Evolutionary conservation across 1,284 basidiomycete genomes (phyloP).

Genomic region (Tilletia horrida): DNA sequence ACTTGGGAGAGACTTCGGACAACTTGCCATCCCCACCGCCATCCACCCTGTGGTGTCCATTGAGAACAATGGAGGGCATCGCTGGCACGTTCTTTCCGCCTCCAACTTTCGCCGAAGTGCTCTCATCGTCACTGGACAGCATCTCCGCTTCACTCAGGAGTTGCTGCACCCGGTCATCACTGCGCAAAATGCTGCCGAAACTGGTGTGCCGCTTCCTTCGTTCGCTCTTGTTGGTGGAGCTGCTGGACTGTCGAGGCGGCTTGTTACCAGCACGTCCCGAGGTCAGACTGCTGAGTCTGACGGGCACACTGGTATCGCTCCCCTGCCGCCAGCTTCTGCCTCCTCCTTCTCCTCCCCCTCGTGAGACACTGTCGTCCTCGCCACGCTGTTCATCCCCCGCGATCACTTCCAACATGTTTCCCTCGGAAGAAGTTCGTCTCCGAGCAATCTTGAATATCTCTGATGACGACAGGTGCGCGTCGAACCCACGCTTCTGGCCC

Average conservation of each 20-base stretch:
- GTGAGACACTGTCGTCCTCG: background rate
- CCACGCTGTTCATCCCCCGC: background rate
- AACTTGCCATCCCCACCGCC: background rate
- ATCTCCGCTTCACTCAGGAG: background rate
- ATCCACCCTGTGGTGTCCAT: background rate
- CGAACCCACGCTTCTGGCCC: slow-evolving; percentile 6
- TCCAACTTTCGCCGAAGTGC: background rate
- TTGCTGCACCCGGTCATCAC: background rate
- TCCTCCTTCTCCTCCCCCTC: background rate
- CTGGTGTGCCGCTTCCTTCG: background rate
- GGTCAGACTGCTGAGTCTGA: slow-evolving; percentile 10
- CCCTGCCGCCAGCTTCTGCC: background rate
- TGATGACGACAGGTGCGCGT: background rate
- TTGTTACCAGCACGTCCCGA: background rate
- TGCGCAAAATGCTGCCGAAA: background rate
- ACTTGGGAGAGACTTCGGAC: background rate
- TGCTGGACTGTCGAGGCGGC: background rate
- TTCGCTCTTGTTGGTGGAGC: background rate
- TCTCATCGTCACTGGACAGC: slow-evolving; percentile 3
- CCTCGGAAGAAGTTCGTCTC: slow-evolving; percentile 3
- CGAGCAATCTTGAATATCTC: slow-evolving; percentile 7
- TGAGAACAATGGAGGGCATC: background rate
- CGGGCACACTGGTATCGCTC: slow-evolving; percentile 1
- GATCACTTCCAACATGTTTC: background rate
- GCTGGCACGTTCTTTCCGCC: background rate